Percentiles rank a stretch among this genome's conserved stretches.
Conservation (phyloP, 202 grass and related monocot genomes). For the Schoenoplectus tabernaemontani region DNA sequence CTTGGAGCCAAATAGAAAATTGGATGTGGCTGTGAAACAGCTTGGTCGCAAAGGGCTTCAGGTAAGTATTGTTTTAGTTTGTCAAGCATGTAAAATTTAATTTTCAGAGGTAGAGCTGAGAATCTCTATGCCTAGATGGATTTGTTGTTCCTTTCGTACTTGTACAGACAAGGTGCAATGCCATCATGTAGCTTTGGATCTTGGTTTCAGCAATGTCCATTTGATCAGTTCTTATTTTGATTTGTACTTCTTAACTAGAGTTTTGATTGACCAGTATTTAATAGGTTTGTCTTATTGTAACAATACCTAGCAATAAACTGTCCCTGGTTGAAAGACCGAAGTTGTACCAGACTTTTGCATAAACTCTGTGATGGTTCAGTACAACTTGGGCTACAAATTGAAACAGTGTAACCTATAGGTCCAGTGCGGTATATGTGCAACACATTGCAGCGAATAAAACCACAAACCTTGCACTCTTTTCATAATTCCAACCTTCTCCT, state of each 20-base stretch:
- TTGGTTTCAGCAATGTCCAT: not conserved
- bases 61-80: constrained; percentile 17
- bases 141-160: not conserved
- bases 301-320: not conserved
- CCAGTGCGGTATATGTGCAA: not conserved
- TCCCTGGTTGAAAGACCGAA: not conserved
- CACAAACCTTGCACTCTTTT: not conserved
- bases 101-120: not conserved
- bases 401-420: not conserved
- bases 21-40: constrained; percentile 85
- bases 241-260: not conserved
- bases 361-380: not conserved
- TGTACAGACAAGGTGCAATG: not conserved
- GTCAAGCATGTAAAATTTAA: not conserved
- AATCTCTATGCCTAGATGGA: not conserved
- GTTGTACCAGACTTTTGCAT: not conserved
- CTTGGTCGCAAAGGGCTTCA: constrained; percentile 67
- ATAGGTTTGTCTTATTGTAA: not conserved
- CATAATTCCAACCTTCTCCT: not conserved
- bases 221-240: not conserved
- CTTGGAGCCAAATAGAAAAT: constrained; percentile 24
- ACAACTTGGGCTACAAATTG: not conserved
- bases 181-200: not conserved
- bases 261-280: not conserved
- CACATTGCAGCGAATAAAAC: not conserved